Base-by-base conservation (phyloP, 441 rosid genomes). In the Erodium chrysanthum region DNA sequence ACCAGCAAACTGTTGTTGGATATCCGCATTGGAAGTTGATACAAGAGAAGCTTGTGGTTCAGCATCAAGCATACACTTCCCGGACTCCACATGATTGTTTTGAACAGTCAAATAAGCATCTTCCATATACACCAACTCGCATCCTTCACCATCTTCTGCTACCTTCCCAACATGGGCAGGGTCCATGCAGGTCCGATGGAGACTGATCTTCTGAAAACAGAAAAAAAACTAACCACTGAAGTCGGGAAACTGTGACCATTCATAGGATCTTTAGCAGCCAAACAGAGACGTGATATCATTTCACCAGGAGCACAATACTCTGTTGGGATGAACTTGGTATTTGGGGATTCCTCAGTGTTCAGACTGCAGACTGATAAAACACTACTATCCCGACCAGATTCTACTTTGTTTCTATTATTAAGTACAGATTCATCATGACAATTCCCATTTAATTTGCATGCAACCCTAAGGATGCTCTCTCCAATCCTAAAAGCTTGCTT, bases 391-490 rank as follows among this genome's bases (percentile, higher is more conserved):
- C 18, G 42, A 56, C 31, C 11, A 69, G 67, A 67, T 76, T 67
- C 80, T 68, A 44, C 52, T 11, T 14, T 14, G 10, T 70, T 64
- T 23, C 66, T 81, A 69, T 65, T 75, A 71, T 69, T 70, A 52
- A 50, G 72, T 71, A 67, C 44, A 29, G 56, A 63, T 20, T 69
- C 58, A 69, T 69, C 76, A 37, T 74, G 66, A 74, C 66, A 71
- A 69, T 71, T 76, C 48, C 75, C 79, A 76, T 79, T 84, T 75
- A 88, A 72, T 67, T 85, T 85, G 74, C 79, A 83, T 42, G 89
- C 88, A 40, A 78, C 92, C 83, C 80, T 80, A 65, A 77, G 75
- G 64, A 85, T 84, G 77, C 88, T 83, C 68, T 80, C 85, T 73
- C 90, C 91, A 67, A 86, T 82, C 20, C 86, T 83, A 1, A 77